Evolutionary conservation across 345 rosid species (phyloP).

Genomic region (Hibiscus mutabilis): DNA sequence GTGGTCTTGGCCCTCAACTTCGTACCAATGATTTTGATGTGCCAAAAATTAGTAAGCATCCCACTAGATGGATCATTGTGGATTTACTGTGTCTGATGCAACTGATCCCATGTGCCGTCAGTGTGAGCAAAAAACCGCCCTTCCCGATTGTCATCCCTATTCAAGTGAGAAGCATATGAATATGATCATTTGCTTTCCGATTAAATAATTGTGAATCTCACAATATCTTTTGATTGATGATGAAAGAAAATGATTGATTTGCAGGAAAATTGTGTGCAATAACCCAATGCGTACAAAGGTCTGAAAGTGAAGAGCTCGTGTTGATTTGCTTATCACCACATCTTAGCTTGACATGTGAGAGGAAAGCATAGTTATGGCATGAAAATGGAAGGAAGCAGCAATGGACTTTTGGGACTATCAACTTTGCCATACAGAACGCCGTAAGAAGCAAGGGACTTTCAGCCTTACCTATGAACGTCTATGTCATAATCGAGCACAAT

Average conservation of each 20-base stretch:
- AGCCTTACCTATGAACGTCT: neutral
- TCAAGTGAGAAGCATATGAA: too few relatives aligned
- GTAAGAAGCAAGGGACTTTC: neutral
- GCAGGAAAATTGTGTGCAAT: too few relatives aligned
- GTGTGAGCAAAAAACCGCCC: too few relatives aligned
- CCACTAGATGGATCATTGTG: too few relatives aligned
- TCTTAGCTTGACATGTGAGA: constrained; percentile 8
- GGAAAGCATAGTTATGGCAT: neutral
- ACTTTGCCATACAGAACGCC: neutral
- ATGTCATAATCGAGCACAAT: too few relatives aligned
- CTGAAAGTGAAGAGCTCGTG: neutral
- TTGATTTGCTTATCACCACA: constrained; percentile 2
- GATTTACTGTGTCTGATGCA: neutral
- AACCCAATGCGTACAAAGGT: neutral
- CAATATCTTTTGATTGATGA: too few relatives aligned
- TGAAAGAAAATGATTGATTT: too few relatives aligned
- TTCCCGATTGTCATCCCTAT: too few relatives aligned
- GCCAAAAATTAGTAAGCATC: constrained; percentile 8
- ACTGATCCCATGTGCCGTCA: neutral
- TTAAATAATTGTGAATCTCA: too few relatives aligned
- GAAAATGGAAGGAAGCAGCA: constrained; percentile 1
- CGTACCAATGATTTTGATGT: constrained; percentile 13
- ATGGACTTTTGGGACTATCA: neutral
- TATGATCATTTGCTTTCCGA: too few relatives aligned
- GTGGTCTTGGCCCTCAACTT: constrained; percentile 4